Conservation (phyloP, 306 rosid genomes). For the Cicer chorassanicum region DNA sequence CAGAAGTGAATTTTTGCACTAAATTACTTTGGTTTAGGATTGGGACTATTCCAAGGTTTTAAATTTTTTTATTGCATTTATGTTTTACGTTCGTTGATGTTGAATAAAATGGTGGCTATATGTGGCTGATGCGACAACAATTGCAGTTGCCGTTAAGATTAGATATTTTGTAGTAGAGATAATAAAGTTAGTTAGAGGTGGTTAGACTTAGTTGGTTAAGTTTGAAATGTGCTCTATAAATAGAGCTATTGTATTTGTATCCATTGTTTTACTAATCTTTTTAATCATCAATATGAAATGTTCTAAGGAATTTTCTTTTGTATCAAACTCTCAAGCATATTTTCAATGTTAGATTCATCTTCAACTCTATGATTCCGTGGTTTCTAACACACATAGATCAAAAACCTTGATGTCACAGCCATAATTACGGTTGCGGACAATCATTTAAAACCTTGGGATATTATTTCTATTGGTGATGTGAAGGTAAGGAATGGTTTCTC, state of each 20-base stretch:
- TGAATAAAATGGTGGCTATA: neutral
- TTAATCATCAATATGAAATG: no score
- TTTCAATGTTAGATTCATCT: no score
- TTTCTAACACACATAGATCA: neutral
- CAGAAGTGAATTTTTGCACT: slow-evolving; percentile 9
- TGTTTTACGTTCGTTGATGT: neutral
- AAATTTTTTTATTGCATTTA: no score
- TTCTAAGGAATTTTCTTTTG: no score
- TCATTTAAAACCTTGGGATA: neutral
- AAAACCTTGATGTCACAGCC: neutral
- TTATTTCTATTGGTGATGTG: neutral
- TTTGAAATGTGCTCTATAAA: no score
- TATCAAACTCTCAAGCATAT: no score
- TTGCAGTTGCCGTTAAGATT: neutral
- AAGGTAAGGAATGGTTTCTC: neutral
- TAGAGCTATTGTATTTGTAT: no score
- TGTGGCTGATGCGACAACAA: neutral
- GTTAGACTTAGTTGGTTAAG: no score
- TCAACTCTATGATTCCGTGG: neutral
- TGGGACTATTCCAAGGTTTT: neutral
- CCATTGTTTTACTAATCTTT: no score
- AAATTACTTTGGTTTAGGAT: slow-evolving; percentile 17
- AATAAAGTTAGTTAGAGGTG: no score
- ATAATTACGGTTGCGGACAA: neutral
- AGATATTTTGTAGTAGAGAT: no score